Percentiles rank a stretch among this genome's conserved stretches.
Evolutionary conservation across 805 yeast species (phyloP).

Genomic region (Spathaspora girioi): DNA sequence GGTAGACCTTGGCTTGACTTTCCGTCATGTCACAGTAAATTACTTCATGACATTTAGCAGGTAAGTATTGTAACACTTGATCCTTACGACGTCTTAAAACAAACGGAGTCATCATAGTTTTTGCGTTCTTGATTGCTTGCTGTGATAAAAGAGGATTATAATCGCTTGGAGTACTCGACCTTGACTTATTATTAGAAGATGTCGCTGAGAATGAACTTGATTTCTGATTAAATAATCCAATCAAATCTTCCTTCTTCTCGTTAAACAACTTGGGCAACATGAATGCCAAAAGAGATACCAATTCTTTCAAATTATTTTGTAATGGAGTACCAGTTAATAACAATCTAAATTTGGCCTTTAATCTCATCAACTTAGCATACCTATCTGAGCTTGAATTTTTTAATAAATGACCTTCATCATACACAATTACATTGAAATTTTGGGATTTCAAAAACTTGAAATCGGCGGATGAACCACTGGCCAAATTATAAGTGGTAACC

Average conservation of each 20-base stretch:
- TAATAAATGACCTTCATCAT: slow-evolving; percentile 97
- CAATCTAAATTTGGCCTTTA: slow-evolving; percentile 79
- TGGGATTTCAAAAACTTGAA: slow-evolving; percentile 70
- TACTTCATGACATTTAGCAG: slow-evolving; percentile 64
- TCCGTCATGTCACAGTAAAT: slow-evolving; percentile 62
- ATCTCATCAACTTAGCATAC: slow-evolving; percentile 78
- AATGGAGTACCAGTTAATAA: slow-evolving; percentile 95
- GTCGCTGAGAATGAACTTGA: slow-evolving; percentile 30
- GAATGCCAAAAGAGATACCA: slow-evolving; percentile 86
- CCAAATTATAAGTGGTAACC: slow-evolving; percentile 90
- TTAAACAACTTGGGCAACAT: slow-evolving; percentile 81
- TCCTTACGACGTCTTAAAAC: slow-evolving; percentile 87
- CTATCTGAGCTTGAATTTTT: slow-evolving; percentile 88
- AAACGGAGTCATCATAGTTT: slow-evolving; percentile 98
- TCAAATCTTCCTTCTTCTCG: slow-evolving; percentile 77
- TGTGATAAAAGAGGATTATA: slow-evolving; percentile 82
- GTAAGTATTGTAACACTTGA: slow-evolving; percentile 88
- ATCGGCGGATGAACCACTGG: slow-evolving; percentile 83
- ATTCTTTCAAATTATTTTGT: slow-evolving; percentile 87
- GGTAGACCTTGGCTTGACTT: slow-evolving; percentile 58
- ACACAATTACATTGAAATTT: slow-evolving; percentile 82
- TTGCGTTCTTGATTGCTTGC: slow-evolving; percentile 90
- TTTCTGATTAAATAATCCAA: slow-evolving; percentile 81
- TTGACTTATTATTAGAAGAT: neutral
- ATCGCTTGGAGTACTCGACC: slow-evolving; percentile 27